Conservation (phyloP, 192 early-diverging fungal genomes). For the Coemansia sp. region DNA sequence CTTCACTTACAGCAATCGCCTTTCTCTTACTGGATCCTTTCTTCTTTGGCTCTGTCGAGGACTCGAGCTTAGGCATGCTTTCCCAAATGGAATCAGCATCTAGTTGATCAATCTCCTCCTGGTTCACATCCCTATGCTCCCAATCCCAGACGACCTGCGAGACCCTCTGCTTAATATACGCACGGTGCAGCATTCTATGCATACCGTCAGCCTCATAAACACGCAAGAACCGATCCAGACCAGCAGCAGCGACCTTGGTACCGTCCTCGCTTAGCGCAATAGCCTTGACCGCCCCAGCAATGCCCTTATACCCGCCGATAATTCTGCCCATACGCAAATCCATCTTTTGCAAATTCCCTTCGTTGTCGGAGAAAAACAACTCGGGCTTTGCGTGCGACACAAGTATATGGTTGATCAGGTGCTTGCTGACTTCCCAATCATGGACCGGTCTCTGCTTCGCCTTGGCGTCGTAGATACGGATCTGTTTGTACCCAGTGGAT, state of each 20-base stretch:
- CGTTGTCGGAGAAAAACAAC: slow-evolving; percentile 68
- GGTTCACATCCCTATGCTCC: slow-evolving; percentile 34
- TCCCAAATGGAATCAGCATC: slow-evolving; percentile 75
- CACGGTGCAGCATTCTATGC: slow-evolving; percentile 61
- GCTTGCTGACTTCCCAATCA: slow-evolving; percentile 66
- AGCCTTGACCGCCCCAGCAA: slow-evolving; percentile 43
- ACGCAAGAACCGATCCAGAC: slow-evolving; percentile 77
- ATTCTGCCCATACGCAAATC: slow-evolving; percentile 63
- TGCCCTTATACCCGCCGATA: slow-evolving; percentile 66
- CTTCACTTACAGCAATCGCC: not conserved
- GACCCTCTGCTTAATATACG: slow-evolving; percentile 79
- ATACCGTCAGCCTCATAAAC: slow-evolving; percentile 67
- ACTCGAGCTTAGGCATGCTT: slow-evolving; percentile 41
- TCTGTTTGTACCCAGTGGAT: slow-evolving; percentile 73
- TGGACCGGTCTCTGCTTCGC: slow-evolving; percentile 69
- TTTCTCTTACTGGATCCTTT: slow-evolving; percentile 19
- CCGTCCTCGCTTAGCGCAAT: slow-evolving; percentile 62
- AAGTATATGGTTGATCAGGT: slow-evolving; percentile 64
- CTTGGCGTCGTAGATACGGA: slow-evolving; percentile 84
- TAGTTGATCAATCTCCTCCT: slow-evolving; percentile 44
- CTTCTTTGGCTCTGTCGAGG: not conserved
- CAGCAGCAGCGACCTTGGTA: slow-evolving; percentile 62
- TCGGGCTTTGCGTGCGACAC: slow-evolving; percentile 58
- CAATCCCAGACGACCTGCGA: slow-evolving; percentile 70
- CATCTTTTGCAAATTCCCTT: slow-evolving; percentile 63